Evolutionary conservation across 257 asterid species (phyloP).

Genomic region (Solanum paucissectum): DNA sequence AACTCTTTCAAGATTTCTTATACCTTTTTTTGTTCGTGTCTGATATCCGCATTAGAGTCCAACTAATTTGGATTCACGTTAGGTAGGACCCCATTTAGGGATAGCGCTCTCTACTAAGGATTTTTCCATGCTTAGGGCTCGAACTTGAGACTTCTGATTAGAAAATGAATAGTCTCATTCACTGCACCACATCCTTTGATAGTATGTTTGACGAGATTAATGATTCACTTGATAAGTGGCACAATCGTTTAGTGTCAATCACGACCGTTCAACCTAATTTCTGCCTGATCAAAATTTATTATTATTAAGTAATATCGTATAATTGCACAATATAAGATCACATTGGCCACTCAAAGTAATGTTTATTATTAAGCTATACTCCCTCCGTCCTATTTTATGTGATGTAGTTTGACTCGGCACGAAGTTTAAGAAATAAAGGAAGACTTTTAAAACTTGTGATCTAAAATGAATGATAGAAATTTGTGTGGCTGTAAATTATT

Average conservation of each 20-base stretch:
- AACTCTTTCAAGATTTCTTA: not conserved
- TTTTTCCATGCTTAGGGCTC: too few relatives aligned
- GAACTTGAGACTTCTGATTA: too few relatives aligned
- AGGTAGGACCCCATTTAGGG: not conserved
- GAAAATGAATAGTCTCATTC: not conserved
- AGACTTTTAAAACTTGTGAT: too few relatives aligned
- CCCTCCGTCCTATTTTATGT: too few relatives aligned
- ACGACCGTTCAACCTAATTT: not conserved
- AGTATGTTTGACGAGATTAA: not conserved
- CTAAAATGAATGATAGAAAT: too few relatives aligned
- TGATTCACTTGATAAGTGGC: not conserved
- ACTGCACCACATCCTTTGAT: not conserved
- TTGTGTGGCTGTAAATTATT: too few relatives aligned
- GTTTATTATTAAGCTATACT: too few relatives aligned
- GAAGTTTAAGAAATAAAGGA: too few relatives aligned
- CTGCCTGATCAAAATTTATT: not conserved
- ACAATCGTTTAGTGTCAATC: not conserved
- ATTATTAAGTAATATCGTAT: not conserved
- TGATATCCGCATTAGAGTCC: not conserved
- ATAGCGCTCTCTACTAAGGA: not conserved
- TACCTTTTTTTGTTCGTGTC: not conserved
- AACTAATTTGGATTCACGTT: not conserved
- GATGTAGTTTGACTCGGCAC: too few relatives aligned
- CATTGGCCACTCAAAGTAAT: too few relatives aligned
- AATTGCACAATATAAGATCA: too few relatives aligned